Base-by-base conservation (phyloP, 805 yeast genomes). In the Spathaspora gorwiae region DNA sequence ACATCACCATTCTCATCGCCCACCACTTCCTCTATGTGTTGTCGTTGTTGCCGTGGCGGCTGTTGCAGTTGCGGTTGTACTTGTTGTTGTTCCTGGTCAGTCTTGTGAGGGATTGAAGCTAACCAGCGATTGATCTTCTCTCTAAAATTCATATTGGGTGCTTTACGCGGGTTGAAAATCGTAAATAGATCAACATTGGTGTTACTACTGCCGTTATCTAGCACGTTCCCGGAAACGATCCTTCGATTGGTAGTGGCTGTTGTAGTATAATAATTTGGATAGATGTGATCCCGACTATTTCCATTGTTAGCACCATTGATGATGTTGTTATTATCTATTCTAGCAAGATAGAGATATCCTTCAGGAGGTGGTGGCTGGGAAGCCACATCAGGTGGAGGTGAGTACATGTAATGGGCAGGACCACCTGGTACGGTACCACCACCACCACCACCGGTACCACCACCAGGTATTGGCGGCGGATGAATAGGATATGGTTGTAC, bases 91-190 rank as follows among this genome's bases (percentile, higher is more conserved):
- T 19, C 24, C 24, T 19, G 24, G 7, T 72, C 56, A 7, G 7
- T 11, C 10, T 12, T 3, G 10, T 26, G 32, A 1, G 90, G 90
- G 3, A 86, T 73, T 27, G 71, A 68, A 3, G 66, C 64, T 32
- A 86, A 74, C 94, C 94, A 86, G 6, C 60, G 64, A 34, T 70
- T 69, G 1, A 86, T 86, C 54, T 85, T 86, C 54, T 86, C 92
- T 40, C 63, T 67, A 49, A 73, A 77, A 1, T 80, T 72, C 90
- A 86, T 84, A 59, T 80, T 81, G 7, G 75, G 65, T 2, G 81
- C 80, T 29, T 63, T 62, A 54, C 88, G 70, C 10, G 92, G 92
- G 47, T 83, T 75, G 56, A 85, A 84, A 11, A 19, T 19, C 5
- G 24, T 19, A 19, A 19, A 19, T 19, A 19, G 5, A 19, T 19